Conservation (phyloP, 2,329 filamentous ascomycete species). For the Blumeriella jaapii region DNA sequence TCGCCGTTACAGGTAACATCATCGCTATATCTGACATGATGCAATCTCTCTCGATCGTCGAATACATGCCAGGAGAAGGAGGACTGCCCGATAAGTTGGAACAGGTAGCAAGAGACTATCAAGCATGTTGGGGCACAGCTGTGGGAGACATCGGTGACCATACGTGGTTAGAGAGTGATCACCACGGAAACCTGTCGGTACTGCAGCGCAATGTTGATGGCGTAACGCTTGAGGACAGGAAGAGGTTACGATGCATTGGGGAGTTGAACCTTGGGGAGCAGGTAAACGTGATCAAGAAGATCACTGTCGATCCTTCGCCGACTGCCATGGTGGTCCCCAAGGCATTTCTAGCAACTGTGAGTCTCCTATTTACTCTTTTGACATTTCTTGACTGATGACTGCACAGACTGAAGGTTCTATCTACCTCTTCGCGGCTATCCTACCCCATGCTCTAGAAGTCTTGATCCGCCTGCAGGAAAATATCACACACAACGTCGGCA, state of each 20-base stretch:
- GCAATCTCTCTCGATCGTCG: conserved; percentile 76
- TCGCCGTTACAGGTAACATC: conserved; percentile 60
- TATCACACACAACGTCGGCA: conserved; percentile 54
- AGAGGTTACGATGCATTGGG: conserved; percentile 58
- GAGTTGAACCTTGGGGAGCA: conserved; percentile 86
- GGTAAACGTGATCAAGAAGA: conserved; percentile 74
- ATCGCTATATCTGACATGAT: conserved; percentile 87
- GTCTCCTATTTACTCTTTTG: conserved; percentile 26
- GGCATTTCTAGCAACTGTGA: conserved; percentile 82
- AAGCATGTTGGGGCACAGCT: conserved; percentile 72
- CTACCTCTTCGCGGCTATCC: conserved; percentile 78
- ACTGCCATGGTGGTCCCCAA: conserved; percentile 63
- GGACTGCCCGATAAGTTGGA: conserved; percentile 50
- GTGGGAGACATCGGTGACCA: conserved; percentile 61
- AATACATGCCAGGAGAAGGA: conserved; percentile 50
- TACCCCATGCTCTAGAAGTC: conserved; percentile 60
- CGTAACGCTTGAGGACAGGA: conserved; percentile 62
- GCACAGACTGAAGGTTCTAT: conserved; percentile 78
- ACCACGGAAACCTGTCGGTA: conserved; percentile 77
- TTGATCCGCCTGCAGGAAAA: conserved; percentile 70
- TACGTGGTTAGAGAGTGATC: conserved; percentile 73
- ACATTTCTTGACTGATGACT: conserved; percentile 12
- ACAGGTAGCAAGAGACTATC: conserved; percentile 70
- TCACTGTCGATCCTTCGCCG: conserved; percentile 54
- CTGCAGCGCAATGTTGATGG: conserved; percentile 63